Evolutionary conservation across 139 green algal species (phyloP).

Genomic region (Ostreobium quekettii): DNA sequence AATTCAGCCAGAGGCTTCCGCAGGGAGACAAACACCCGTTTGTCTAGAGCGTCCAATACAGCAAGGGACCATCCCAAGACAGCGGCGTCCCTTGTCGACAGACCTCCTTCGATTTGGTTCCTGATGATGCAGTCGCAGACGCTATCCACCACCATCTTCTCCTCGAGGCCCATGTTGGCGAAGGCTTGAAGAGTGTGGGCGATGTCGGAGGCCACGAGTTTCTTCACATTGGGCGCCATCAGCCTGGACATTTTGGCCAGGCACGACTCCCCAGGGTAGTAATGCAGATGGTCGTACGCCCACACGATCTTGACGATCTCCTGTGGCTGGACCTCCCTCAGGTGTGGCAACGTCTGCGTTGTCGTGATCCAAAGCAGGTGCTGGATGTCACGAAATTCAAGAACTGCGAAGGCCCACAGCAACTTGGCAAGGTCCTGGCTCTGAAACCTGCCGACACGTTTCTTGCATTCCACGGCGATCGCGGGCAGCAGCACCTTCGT

Average conservation of each 20-base stretch:
- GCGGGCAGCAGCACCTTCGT: too few species aligned
- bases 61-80: neutral
- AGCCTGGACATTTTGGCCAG: neutral
- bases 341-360: neutral
- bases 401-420: conserved; percentile 5
- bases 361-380: conserved; percentile 2
- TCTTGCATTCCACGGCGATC: too few species aligned
- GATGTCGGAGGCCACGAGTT: conserved; percentile 1
- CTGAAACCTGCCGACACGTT: neutral
- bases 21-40: neutral
- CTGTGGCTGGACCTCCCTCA: neutral
- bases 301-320: conserved; percentile 4
- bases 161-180: neutral
- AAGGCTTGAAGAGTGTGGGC: neutral
- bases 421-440: neutral
- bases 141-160: neutral
- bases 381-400: conserved; percentile 5
- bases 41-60: neutral
- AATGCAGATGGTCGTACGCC: neutral
- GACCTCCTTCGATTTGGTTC: too few species aligned
- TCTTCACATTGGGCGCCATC: neutral
- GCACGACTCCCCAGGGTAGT: neutral
- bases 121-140: too few species aligned
- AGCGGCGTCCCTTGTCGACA: neutral
- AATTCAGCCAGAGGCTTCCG: neutral